phyloP scores from a whole-genome alignment of 2,329 filamentous ascomycete species.

The Canariomyces notabilis region DNA sequence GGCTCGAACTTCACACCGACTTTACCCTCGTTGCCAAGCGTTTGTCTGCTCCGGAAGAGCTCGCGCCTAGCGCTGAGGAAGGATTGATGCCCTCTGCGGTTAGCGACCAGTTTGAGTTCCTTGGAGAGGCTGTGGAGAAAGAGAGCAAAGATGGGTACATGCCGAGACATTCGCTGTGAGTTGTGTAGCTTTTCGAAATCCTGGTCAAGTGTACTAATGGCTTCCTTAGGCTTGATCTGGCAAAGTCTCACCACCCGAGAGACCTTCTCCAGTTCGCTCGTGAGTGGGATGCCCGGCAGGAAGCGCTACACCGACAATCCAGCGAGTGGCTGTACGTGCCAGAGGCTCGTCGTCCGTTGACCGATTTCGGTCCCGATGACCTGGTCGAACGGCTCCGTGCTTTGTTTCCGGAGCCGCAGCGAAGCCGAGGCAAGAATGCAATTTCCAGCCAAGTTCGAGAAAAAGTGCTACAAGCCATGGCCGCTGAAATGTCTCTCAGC shows the following conservation, averaged over 20 bases:
- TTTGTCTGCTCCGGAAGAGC: neutral
- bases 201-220: neutral
- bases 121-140: conserved; percentile 13
- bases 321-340: conserved; percentile 14
- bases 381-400: conserved; percentile 14
- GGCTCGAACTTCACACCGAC: conserved; percentile 4
- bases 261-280: conserved; percentile 17
- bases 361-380: conserved; percentile 20
- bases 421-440: neutral
- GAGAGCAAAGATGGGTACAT: conserved; percentile 18
- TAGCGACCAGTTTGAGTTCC: conserved; percentile 6
- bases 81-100: neutral
- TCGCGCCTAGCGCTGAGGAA: neutral
- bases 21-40: conserved; percentile 11
- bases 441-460: neutral
- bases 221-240: conserved; percentile 17
- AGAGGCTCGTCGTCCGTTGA: conserved; percentile 15
- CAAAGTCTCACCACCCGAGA: neutral
- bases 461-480: conserved; percentile 15
- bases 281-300: conserved; percentile 17
- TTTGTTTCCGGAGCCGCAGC: conserved; percentile 11
- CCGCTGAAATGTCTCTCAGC: conserved; percentile 21
- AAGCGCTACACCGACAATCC: conserved; percentile 10
- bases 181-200: neutral
- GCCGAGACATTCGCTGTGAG: conserved; percentile 21